Percentiles rank a stretch among this genome's conserved stretches.
These are phyloP conservation scores for Botrytis pseudocinerea DNA, from an alignment of 2,329 filamentous ascomycete genomes.

Conservation along the genomic window DNA sequence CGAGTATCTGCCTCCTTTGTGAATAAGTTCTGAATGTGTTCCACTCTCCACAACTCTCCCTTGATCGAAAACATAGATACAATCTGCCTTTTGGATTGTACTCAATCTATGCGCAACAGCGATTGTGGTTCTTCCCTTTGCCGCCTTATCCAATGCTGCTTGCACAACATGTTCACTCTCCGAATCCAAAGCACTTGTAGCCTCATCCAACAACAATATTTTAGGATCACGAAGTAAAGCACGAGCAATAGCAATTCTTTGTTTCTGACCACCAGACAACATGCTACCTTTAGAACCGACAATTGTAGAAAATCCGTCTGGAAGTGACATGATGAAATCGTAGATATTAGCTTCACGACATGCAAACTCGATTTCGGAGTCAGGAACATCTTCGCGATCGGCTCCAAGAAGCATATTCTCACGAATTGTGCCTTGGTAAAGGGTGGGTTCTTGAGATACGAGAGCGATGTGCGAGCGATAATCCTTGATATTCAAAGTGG, in stretches of 20 bases:
- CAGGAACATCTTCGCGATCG: conserved; percentile 63
- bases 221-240: conserved; percentile 89
- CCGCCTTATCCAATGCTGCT: conserved; percentile 76
- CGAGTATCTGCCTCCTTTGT: conserved; percentile 68
- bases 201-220: conserved; percentile 81
- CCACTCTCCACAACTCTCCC: conserved; percentile 84
- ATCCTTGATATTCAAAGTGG: conserved; percentile 76
- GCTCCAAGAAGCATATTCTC: conserved; percentile 88
- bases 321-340: conserved; percentile 84
- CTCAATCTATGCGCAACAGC: conserved; percentile 89
- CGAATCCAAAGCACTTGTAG: conserved; percentile 73
- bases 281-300: conserved; percentile 86
- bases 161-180: conserved; percentile 80
- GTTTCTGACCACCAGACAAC: conserved; percentile 89
- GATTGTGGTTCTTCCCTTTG: conserved; percentile 84
- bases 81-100: conserved; percentile 91
- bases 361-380: conserved; percentile 72
- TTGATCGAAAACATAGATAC: conserved; percentile 96
- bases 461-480: conserved; percentile 84
- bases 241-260: conserved; percentile 86
- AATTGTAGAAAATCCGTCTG: conserved; percentile 80
- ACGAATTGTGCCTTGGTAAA: conserved; percentile 88
- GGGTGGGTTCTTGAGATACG: conserved; percentile 89
- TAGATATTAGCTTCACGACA: conserved; percentile 92
- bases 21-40: conserved; percentile 73